Conservation (phyloP, 2,329 filamentous ascomycete species). For the Scedosporium aurantiacum region DNA sequence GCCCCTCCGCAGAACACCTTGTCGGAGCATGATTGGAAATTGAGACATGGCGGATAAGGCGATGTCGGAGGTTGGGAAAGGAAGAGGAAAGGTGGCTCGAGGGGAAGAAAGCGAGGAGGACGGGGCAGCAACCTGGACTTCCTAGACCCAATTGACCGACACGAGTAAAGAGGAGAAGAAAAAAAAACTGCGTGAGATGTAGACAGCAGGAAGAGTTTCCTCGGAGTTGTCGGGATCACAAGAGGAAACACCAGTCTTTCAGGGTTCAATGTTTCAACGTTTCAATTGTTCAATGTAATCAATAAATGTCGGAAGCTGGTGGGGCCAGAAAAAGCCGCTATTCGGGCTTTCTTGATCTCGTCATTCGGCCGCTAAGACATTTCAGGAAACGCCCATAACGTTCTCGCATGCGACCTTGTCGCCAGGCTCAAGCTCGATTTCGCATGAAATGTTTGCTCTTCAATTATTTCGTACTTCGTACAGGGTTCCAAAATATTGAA, state of each 20-base stretch:
- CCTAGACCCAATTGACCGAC: background rate
- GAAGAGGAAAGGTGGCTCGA: background rate
- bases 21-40: background rate
- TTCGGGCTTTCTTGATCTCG: background rate
- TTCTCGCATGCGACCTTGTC: too few species aligned
- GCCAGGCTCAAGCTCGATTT: background rate
- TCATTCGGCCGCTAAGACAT: background rate
- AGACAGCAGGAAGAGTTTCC: too few species aligned
- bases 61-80: background rate
- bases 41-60: background rate
- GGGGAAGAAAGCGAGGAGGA: background rate
- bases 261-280: too few species aligned
- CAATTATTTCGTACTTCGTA: background rate
- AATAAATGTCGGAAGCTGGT: background rate
- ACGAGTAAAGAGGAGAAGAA: too few species aligned
- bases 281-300: background rate
- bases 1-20: constrained; percentile 32
- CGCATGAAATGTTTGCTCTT: background rate
- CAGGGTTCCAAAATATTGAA: background rate
- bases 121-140: background rate
- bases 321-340: background rate
- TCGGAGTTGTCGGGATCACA: too few species aligned
- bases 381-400: too few species aligned
- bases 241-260: too few species aligned
- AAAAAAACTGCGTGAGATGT: too few species aligned